These are phyloP conservation scores for Cercis canadensis DNA, from an alignment of 306 rosid species.

Conservation along the genomic window DNA sequence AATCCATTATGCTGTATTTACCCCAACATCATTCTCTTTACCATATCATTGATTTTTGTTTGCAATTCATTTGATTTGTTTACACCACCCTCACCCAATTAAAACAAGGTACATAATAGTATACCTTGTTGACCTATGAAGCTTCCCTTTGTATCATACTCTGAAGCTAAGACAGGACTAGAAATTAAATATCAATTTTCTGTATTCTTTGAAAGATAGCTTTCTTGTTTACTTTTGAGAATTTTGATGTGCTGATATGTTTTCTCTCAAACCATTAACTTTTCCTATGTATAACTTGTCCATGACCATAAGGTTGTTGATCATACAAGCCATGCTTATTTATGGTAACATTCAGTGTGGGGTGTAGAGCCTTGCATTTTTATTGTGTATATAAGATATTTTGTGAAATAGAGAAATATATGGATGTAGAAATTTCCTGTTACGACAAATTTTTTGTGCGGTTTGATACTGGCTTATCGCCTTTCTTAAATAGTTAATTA, in stretches of 20 bases:
- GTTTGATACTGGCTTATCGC: too few relatives aligned
- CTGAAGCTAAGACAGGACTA: slow-evolving; percentile 43
- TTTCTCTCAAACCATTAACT: neutral
- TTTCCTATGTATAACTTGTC: neutral
- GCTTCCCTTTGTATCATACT: slow-evolving; percentile 45
- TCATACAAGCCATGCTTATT: too few relatives aligned
- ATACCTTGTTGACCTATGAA: slow-evolving; percentile 59
- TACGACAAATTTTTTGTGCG: too few relatives aligned
- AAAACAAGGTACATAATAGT: slow-evolving; percentile 49
- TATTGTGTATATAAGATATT: too few relatives aligned
- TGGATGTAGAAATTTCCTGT: too few relatives aligned
- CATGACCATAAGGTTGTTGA: too few relatives aligned
- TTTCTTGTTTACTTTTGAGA: slow-evolving; percentile 30
- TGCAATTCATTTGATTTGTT: slow-evolving; percentile 70
- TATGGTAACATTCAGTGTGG: too few relatives aligned
- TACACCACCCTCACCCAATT: slow-evolving; percentile 53
- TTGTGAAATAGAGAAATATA: too few relatives aligned
- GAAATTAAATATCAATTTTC: slow-evolving; percentile 43
- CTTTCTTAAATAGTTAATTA: too few relatives aligned
- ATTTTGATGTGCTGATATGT: slow-evolving; percentile 3
- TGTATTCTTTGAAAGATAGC: slow-evolving; percentile 49
- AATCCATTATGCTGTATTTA: slow-evolving; percentile 22
- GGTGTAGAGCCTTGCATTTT: too few relatives aligned
- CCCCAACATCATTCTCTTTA: slow-evolving; percentile 30
- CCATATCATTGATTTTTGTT: slow-evolving; percentile 60